Percentiles rank a stretch among this genome's conserved stretches.
phyloP scores from a whole-genome alignment of 164 flowering plant species.

The Litsea cubeba region DNA sequence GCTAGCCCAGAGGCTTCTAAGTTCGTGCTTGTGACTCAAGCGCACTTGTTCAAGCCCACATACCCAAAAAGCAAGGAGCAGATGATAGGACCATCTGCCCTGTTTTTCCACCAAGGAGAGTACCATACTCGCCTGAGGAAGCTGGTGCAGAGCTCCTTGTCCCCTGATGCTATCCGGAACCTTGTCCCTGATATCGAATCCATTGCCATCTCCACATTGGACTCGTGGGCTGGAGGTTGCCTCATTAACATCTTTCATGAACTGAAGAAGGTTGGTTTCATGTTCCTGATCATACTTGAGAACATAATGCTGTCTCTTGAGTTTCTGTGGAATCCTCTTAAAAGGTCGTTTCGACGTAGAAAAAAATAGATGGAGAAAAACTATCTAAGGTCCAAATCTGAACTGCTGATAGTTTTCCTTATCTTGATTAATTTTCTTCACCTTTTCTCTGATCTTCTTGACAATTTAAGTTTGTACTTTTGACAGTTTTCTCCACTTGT shows the following conservation, averaged over 20 bases:
- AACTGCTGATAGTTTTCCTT: too few relatives aligned
- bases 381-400: too few relatives aligned
- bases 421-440: too few relatives aligned
- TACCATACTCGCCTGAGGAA: conserved; percentile 66
- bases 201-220: conserved; percentile 32
- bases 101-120: conserved; percentile 83
- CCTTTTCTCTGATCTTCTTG: too few relatives aligned
- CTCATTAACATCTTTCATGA: conserved; percentile 62
- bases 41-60: conserved; percentile 86
- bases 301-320: too few relatives aligned
- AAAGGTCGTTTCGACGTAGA: too few relatives aligned
- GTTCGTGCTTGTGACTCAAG: conserved; percentile 60
- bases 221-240: conserved; percentile 45
- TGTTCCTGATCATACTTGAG: too few relatives aligned
- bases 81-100: conserved; percentile 69
- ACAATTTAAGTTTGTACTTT: too few relatives aligned
- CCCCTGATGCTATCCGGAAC: conserved; percentile 39
- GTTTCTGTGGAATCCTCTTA: too few relatives aligned
- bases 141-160: conserved; percentile 56
- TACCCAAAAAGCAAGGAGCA: conserved; percentile 80
- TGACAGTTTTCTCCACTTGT: too few relatives aligned
- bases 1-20: conserved; percentile 78
- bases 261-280: conserved; percentile 65
- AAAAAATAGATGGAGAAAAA: too few relatives aligned
- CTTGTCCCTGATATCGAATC: conserved; percentile 48